Evolutionary conservation across 768 basidiomycete species (phyloP).

Genomic region (Fistulinella prunicolor): DNA sequence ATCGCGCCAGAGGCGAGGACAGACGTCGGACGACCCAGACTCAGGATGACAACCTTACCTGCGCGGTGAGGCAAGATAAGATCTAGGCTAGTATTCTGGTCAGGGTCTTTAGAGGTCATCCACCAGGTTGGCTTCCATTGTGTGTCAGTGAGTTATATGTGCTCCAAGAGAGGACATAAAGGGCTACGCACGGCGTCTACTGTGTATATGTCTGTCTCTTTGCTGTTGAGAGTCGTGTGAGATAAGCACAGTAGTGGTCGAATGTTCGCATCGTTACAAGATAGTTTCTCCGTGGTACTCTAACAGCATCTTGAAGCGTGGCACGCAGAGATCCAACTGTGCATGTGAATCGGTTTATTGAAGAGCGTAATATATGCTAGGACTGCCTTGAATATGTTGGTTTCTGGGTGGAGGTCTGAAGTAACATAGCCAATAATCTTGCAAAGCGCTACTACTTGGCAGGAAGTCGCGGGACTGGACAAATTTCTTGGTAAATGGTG

Average conservation of each 20-base stretch:
- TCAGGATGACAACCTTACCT: not conserved
- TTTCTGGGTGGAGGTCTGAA: too few relatives aligned
- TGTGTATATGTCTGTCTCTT: not conserved
- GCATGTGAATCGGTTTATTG: not conserved
- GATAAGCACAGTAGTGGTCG: not conserved
- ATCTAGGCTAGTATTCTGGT: not conserved
- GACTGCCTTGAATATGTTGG: too few relatives aligned
- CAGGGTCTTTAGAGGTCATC: not conserved
- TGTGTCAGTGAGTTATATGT: not conserved
- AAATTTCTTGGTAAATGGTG: too few relatives aligned
- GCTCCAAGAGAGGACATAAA: not conserved
- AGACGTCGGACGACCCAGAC: not conserved
- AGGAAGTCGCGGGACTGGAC: too few relatives aligned
- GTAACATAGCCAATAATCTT: too few relatives aligned
- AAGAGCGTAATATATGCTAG: too few relatives aligned
- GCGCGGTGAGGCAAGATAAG: not conserved
- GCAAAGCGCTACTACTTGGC: too few relatives aligned
- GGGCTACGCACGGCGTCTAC: not conserved
- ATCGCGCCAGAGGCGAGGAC: conserved; percentile 1
- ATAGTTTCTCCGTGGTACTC: not conserved
- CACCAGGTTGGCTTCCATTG: not conserved
- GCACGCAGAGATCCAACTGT: not conserved
- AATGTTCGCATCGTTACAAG: not conserved
- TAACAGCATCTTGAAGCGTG: too few relatives aligned
- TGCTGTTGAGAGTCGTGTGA: not conserved